Percentiles rank a stretch among this genome's conserved stretches.
Conservation (phyloP, 306 rosid genomes). For the Vigna mungo region DNA sequence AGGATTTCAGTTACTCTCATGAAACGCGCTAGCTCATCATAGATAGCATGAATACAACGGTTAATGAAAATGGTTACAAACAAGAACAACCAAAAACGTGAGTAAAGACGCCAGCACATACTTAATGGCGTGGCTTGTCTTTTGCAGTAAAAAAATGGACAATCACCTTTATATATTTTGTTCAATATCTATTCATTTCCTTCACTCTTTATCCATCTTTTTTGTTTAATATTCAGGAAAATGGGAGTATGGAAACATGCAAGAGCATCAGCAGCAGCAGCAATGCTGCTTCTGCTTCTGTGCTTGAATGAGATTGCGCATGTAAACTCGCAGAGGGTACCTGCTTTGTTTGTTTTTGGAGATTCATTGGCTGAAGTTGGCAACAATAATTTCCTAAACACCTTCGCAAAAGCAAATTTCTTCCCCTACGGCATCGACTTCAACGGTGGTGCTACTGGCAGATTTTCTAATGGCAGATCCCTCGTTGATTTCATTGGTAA, state of each 20-base stretch:
- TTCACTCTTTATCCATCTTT: background rate
- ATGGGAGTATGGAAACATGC: background rate
- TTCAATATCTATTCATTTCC: background rate
- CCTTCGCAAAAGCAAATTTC: slow-evolving; percentile 69
- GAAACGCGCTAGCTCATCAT: too few species aligned
- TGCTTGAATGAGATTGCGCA: slow-evolving; percentile 37
- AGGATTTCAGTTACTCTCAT: too few species aligned
- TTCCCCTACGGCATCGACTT: slow-evolving; percentile 81
- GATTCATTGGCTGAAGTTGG: slow-evolving; percentile 91
- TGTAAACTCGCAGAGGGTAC: slow-evolving; percentile 53
- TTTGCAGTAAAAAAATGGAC: slow-evolving; percentile 14
- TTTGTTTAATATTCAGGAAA: slow-evolving; percentile 34
- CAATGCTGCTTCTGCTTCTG: slow-evolving; percentile 31
- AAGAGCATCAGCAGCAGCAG: background rate
- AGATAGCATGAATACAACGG: too few species aligned
- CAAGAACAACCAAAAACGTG: slow-evolving; percentile 11
- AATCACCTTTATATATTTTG: background rate
- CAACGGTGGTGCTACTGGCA: slow-evolving; percentile 68
- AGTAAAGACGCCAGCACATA: slow-evolving; percentile 19
- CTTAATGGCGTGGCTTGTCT: slow-evolving; percentile 28
- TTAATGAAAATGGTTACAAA: background rate
- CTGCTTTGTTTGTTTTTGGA: slow-evolving; percentile 85
- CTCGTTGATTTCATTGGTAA: slow-evolving; percentile 73
- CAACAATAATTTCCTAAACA: slow-evolving; percentile 69
- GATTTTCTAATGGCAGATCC: slow-evolving; percentile 82